phyloP scores from a whole-genome alignment of 352 stramenopile genomes.

The Globisporangium perplexum region DNA sequence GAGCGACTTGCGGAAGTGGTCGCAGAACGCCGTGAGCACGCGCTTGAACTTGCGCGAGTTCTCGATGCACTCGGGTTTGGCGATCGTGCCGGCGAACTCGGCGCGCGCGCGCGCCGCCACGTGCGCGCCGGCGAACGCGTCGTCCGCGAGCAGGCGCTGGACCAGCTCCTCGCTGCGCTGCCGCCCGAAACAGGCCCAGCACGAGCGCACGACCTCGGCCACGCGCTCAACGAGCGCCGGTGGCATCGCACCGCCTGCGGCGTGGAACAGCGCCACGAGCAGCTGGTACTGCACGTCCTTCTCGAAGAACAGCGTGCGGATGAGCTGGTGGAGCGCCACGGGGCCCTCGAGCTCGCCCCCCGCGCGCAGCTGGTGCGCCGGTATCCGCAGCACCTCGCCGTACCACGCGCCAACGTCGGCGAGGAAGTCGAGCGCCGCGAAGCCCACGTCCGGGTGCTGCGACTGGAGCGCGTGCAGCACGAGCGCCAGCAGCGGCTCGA shows the following conservation, averaged over 20 bases:
- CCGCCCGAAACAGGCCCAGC: slow-evolving; percentile 64
- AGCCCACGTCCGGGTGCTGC: slow-evolving; percentile 57
- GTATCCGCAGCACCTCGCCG: slow-evolving; percentile 63
- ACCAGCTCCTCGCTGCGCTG: slow-evolving; percentile 62
- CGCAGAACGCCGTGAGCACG: slow-evolving; percentile 67
- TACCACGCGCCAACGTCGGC: slow-evolving; percentile 65
- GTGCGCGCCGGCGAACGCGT: slow-evolving; percentile 54
- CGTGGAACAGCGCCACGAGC: slow-evolving; percentile 62
- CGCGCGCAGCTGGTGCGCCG: slow-evolving; percentile 33
- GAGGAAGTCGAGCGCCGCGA: slow-evolving; percentile 51
- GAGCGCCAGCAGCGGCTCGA: slow-evolving; percentile 52
- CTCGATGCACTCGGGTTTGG: slow-evolving; percentile 50
- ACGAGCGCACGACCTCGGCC: slow-evolving; percentile 65
- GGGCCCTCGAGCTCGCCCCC: slow-evolving; percentile 43
- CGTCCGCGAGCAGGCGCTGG: slow-evolving; percentile 46
- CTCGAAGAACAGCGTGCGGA: slow-evolving; percentile 73
- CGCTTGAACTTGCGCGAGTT: slow-evolving; percentile 80
- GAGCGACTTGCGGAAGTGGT: slow-evolving; percentile 67
- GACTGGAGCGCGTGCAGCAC: slow-evolving; percentile 57
- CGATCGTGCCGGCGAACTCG: slow-evolving; percentile 61
- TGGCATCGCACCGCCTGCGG: slow-evolving; percentile 48
- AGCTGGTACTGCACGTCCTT: slow-evolving; percentile 73
- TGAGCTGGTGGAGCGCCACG: slow-evolving; percentile 48
- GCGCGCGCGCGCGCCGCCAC: slow-evolving; percentile 39
- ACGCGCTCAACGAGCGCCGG: slow-evolving; percentile 59